These are phyloP conservation scores for Hymenotorrendiella dingleyae DNA, from an alignment of 2,329 filamentous ascomycete species.

Conservation along the genomic window DNA sequence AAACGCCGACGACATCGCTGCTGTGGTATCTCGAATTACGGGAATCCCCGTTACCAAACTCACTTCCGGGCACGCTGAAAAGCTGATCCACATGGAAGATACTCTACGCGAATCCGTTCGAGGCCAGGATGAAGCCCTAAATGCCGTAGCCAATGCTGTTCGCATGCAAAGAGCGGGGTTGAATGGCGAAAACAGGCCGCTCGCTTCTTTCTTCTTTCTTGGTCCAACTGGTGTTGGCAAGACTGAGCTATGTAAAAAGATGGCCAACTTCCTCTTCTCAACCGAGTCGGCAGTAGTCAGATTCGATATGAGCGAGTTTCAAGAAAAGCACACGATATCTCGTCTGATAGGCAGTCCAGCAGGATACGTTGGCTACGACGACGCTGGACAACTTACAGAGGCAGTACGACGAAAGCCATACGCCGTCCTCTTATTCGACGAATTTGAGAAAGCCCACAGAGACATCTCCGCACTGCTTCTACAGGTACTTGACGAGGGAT, in stretches of 20 bases:
- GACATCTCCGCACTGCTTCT: constrained; percentile 89
- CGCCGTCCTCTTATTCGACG: constrained; percentile 89
- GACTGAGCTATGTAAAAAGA: constrained; percentile 94
- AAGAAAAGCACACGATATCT: constrained; percentile 94
- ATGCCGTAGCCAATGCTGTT: constrained; percentile 86
- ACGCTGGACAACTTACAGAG: constrained; percentile 92
- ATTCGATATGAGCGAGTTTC: constrained; percentile 98
- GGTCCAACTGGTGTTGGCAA: constrained; percentile 96
- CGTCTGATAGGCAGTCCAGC: constrained; percentile 85
- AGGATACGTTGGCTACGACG: constrained; percentile 94
- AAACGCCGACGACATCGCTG: constrained; percentile 90
- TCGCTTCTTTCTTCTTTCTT: constrained; percentile 96
- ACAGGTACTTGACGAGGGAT: constrained; percentile 93
- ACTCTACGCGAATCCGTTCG: constrained; percentile 75
- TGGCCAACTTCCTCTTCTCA: constrained; percentile 88
- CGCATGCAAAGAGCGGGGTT: constrained; percentile 89
- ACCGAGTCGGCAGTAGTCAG: constrained; percentile 85
- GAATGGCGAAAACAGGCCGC: constrained; percentile 82
- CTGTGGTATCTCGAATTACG: constrained; percentile 83
- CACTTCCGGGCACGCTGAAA: constrained; percentile 89
- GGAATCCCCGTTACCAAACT: constrained; percentile 91
- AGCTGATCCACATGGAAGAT: constrained; percentile 93
- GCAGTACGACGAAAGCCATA: constrained; percentile 93
- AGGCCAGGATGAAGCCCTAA: constrained; percentile 90
- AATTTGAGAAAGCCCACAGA: constrained; percentile 95